Base-by-base conservation (phyloP, 2,329 filamentous ascomycete genomes). In the Curvularia sp. region DNA sequence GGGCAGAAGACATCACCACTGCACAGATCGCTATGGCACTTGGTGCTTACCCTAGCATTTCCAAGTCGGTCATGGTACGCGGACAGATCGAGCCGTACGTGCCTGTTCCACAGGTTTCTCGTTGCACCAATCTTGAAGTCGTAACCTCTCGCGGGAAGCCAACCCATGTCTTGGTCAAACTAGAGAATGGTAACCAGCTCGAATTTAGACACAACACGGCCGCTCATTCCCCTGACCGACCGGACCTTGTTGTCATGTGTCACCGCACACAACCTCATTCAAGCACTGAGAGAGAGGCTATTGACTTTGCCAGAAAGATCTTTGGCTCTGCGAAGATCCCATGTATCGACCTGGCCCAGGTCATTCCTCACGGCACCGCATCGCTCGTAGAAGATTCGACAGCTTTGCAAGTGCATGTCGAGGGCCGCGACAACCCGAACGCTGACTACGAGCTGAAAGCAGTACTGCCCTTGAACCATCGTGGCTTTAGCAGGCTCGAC, bases 241-340 rank as follows among this genome's bases (percentile, higher is more conserved):
- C 74, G 43, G 73, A 77, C 47, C 67, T 77, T 10, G 72, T 71
- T 2, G 61, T 77, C 15, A 67, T 76, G 58, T 76, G 70, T 49
- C 69, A 77, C 47, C 57, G 57, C 41, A 58, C 62, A 20, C 49
- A 57, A 22, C 56, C 63, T 18, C 39, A 52, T 24, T 41, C 58
- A 15, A 35, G 41, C 22, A 53, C 49, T 49, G 65, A 72, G 33
- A 46, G 60, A 28, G 64, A 69, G 41, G 57, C 66, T 33, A 61
- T 68, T 52, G 60, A 62, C 3, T 60, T 65, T 61, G 65, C 67
- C 47, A 70, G 70, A 41, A 55, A 65, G 46, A 65, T 68, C 10
- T 65, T 76, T 42, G 48, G 62, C 20, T 58, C 41, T 28, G 64
- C 68, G 48, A 53, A 62, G 7, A 68, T 77, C 24, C 71, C 75